Percentiles rank a stretch among this genome's conserved stretches.
phyloP scores from a whole-genome alignment of 2,329 filamentous ascomycete genomes.

The Elsinoe necatrix region DNA sequence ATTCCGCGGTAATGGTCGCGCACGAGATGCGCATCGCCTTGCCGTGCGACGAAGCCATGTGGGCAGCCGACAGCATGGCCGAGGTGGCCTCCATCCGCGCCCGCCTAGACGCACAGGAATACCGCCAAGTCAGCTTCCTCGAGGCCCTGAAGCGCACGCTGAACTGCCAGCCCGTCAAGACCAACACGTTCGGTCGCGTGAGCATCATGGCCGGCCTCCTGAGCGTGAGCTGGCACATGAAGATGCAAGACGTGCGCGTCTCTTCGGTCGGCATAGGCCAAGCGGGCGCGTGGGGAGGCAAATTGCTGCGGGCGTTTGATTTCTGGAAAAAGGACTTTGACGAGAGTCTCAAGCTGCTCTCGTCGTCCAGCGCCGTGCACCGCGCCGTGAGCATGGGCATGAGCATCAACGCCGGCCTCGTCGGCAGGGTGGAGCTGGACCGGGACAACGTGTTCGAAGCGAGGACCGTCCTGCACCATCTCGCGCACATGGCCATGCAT shows the following conservation, averaged over 20 bases:
- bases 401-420: constrained; percentile 20
- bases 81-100: constrained; percentile 81
- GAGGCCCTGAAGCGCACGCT: constrained; percentile 86
- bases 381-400: neutral
- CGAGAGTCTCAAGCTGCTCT: constrained; percentile 47
- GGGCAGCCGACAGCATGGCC: constrained; percentile 79
- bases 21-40: constrained; percentile 88
- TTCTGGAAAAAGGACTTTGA: constrained; percentile 92
- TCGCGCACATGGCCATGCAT: constrained; percentile 97
- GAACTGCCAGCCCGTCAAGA: constrained; percentile 74
- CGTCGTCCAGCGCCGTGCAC: constrained; percentile 24
- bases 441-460: neutral
- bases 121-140: constrained; percentile 78
- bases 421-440: neutral
- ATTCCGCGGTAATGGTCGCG: constrained; percentile 92
- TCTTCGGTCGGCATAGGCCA: constrained; percentile 79
- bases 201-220: constrained; percentile 90
- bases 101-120: constrained; percentile 67
- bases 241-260: constrained; percentile 87
- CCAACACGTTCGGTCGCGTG: constrained; percentile 86
- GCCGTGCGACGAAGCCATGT: constrained; percentile 86
- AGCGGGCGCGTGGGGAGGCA: constrained; percentile 81
- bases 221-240: constrained; percentile 96
- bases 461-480: constrained; percentile 64
- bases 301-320: constrained; percentile 81